Percentiles rank a stretch among this genome's conserved stretches.
These are phyloP conservation scores for Hortiboletus campestris DNA, from an alignment of 768 basidiomycete species.

Conservation along the genomic window DNA sequence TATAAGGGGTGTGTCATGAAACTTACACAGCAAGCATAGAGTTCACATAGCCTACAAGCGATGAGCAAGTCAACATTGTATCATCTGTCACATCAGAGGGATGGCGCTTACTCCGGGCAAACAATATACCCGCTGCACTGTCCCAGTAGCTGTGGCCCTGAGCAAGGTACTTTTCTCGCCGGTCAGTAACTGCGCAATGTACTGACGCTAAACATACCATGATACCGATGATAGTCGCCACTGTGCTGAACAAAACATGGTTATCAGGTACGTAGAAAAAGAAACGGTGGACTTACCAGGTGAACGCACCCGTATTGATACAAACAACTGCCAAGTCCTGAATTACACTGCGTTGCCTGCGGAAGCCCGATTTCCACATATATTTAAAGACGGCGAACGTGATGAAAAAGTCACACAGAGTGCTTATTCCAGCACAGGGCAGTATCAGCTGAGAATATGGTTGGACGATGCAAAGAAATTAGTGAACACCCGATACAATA, in stretches of 20 bases:
- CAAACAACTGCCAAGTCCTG: conserved; percentile 13
- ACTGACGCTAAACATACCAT: not conserved
- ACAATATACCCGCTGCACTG: not conserved
- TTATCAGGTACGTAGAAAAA: not conserved
- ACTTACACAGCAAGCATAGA: conserved; percentile 17
- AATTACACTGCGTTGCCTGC: not conserved
- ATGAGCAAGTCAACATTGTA: not conserved
- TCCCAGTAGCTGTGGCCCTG: not conserved
- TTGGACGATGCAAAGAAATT: not conserved
- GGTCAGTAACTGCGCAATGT: not conserved
- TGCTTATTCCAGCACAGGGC: not conserved
- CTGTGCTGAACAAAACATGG: not conserved
- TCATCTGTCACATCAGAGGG: not conserved
- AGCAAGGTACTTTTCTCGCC: not conserved
- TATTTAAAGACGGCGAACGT: conserved; percentile 8
- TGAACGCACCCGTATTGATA: conserved; percentile 11
- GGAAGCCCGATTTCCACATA: conserved; percentile 19
- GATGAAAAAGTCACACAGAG: conserved; percentile 1
- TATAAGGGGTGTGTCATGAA: not conserved
- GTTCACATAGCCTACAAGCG: conserved; percentile 10
- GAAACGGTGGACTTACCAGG: not conserved
- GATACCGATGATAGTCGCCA: not conserved
- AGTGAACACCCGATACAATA: not conserved
- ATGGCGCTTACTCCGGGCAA: conserved; percentile 4
- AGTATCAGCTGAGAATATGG: conserved; percentile 1